A percentile compares a stretch with the other conserved stretches of the same genome.
Evolutionary conservation across 2,329 filamentous ascomycete genomes (phyloP).

Genomic region (Beauveria australis): DNA sequence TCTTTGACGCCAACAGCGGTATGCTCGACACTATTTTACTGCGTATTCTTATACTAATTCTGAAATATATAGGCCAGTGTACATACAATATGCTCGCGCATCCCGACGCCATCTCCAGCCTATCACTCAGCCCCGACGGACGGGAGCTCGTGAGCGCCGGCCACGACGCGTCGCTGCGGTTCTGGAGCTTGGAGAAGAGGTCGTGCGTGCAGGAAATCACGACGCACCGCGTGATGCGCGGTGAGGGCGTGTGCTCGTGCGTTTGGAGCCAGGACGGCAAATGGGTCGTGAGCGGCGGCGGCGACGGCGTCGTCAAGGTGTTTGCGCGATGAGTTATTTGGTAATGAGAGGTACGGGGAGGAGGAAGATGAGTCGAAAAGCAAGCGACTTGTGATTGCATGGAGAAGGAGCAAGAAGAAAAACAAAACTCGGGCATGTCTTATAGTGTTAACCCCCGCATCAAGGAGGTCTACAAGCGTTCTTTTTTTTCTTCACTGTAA

Average conservation of each 20-base stretch:
- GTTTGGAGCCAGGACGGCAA: slow-evolving; percentile 94
- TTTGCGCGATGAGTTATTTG: slow-evolving; percentile 46
- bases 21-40: slow-evolving; percentile 33
- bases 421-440: neutral
- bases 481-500: slow-evolving; percentile 3
- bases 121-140: slow-evolving; percentile 88
- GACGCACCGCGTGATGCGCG: slow-evolving; percentile 86
- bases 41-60: slow-evolving; percentile 11
- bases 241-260: slow-evolving; percentile 88
- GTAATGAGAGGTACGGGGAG: neutral
- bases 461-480: neutral
- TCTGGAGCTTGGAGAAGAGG: slow-evolving; percentile 95
- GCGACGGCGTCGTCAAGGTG: slow-evolving; percentile 93
- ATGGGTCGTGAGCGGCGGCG: slow-evolving; percentile 89
- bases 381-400: no score
- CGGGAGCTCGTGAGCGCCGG: slow-evolving; percentile 91
- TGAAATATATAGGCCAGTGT: slow-evolving; percentile 69
- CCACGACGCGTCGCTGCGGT: slow-evolving; percentile 88
- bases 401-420: neutral
- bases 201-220: slow-evolving; percentile 94
- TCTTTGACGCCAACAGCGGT: slow-evolving; percentile 99
- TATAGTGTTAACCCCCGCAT: neutral
- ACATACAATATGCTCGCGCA: slow-evolving; percentile 99
- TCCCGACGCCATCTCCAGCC: slow-evolving; percentile 81
- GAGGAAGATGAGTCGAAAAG: no score